These are phyloP conservation scores for Isabelozyma gotoi DNA, from an alignment of 805 yeast genomes.

Conservation along the genomic window DNA sequence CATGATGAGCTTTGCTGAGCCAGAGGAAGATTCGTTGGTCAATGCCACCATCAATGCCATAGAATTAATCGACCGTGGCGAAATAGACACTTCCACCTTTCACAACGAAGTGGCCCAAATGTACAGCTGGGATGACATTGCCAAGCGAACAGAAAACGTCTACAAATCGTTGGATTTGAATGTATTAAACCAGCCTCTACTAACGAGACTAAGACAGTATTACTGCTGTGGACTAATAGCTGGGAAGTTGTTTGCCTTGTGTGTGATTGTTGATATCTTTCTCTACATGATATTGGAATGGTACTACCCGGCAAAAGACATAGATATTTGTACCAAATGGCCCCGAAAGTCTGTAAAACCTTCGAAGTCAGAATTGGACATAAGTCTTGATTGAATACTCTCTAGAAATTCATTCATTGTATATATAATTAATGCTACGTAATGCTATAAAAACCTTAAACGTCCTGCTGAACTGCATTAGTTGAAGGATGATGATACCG, in stretches of 20 bases:
- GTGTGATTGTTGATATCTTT: slow-evolving; percentile 78
- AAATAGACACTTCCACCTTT: slow-evolving; percentile 70
- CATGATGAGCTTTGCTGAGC: slow-evolving; percentile 90
- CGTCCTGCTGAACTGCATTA: no score
- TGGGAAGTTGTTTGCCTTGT: slow-evolving; percentile 76
- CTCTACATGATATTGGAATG: slow-evolving; percentile 63
- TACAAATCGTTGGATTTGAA: slow-evolving; percentile 52
- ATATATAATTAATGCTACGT: no score
- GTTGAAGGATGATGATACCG: background rate
- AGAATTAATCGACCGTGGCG: slow-evolving; percentile 49
- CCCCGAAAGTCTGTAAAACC: slow-evolving; percentile 40
- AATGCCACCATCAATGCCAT: slow-evolving; percentile 75
- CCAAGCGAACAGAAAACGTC: slow-evolving; percentile 79
- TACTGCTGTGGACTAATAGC: slow-evolving; percentile 81
- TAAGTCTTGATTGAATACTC: background rate
- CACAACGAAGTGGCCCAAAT: slow-evolving; percentile 74
- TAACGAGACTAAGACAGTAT: slow-evolving; percentile 60
- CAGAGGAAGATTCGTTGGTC: slow-evolving; percentile 81
- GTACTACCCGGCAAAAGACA: slow-evolving; percentile 62
- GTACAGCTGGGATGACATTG: slow-evolving; percentile 93
- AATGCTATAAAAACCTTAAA: no score
- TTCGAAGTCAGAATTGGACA: background rate
- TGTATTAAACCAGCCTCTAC: slow-evolving; percentile 50
- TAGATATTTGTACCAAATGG: slow-evolving; percentile 85
- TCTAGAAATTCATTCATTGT: no score